A percentile compares a stretch with the other conserved stretches of the same genome.
phyloP scores from a whole-genome alignment of 805 yeast genomes.

The Starmerella ratchasimensis region DNA sequence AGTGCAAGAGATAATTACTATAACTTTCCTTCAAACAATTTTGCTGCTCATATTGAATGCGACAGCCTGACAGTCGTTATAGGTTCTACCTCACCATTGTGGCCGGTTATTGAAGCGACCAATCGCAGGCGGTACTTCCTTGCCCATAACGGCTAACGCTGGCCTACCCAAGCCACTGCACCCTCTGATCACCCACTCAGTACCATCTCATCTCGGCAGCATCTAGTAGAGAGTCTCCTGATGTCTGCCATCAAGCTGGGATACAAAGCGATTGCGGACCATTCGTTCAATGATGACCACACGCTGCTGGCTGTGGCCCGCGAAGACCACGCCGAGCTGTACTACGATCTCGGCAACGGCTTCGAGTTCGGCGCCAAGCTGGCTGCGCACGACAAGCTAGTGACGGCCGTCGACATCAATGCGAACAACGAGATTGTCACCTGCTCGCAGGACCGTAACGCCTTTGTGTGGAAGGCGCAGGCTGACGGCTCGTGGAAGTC shows the following conservation, averaged over 20 bases:
- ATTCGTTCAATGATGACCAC: conserved; percentile 63
- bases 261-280: conserved; percentile 79
- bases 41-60: no score
- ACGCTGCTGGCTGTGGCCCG: conserved; percentile 67
- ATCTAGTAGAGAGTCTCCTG: conserved; percentile 22
- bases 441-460: conserved; percentile 95
- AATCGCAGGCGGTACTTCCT: no score
- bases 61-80: no score
- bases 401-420: conserved; percentile 88
- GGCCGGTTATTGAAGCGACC: no score
- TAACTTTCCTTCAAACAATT: no score
- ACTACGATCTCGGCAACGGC: conserved; percentile 36
- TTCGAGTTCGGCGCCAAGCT: conserved; percentile 56
- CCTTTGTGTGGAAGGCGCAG: conserved; percentile 83
- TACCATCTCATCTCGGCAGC: no score
- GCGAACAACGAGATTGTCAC: conserved; percentile 74
- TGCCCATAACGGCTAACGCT: no score
- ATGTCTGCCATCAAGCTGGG: conserved; percentile 45
- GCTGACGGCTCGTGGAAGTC: conserved; percentile 59
- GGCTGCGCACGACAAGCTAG: conserved; percentile 52
- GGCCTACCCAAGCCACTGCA: no score
- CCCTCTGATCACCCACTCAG: no score
- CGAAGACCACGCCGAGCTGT: conserved; percentile 61
- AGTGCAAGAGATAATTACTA: no score
- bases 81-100: no score